These are phyloP conservation scores for Russula griseocarnosa DNA, from an alignment of 768 basidiomycete species.

Conservation along the genomic window DNA sequence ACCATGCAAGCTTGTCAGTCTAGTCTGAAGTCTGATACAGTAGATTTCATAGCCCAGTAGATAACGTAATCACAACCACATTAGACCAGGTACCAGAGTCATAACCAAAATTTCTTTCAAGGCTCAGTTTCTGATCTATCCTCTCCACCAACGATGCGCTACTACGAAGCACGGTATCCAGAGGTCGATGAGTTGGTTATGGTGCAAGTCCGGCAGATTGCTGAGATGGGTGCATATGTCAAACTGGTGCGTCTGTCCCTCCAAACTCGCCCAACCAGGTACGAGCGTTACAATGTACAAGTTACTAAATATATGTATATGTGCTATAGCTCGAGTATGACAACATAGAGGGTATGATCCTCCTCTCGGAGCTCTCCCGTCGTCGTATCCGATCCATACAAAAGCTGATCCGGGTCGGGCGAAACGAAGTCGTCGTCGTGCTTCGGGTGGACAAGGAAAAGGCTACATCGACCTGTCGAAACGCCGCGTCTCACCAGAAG, in stretches of 20 bases:
- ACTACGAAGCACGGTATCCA: slow-evolving; percentile 90
- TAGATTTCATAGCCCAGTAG: too few species aligned
- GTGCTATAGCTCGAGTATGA: slow-evolving; percentile 86
- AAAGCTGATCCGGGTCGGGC: slow-evolving; percentile 93
- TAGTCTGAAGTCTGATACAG: too few species aligned
- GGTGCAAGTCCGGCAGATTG: slow-evolving; percentile 99
- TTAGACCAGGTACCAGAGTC: background rate
- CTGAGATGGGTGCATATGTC: slow-evolving; percentile 99
- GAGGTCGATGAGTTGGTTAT: slow-evolving; percentile 98
- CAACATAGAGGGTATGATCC: slow-evolving; percentile 98
- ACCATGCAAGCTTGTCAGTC: too few species aligned
- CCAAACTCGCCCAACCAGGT: too few species aligned
- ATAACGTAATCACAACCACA: too few species aligned
- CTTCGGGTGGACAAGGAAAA: slow-evolving; percentile 99
- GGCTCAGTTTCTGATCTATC: too few species aligned
- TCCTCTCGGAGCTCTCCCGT: slow-evolving; percentile 95
- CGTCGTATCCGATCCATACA: slow-evolving; percentile 96
- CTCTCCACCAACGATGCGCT: slow-evolving; percentile 57
- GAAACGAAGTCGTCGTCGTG: slow-evolving; percentile 98
- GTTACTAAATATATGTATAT: background rate
- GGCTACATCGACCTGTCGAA: slow-evolving; percentile 98
- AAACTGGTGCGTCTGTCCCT: slow-evolving; percentile 73
- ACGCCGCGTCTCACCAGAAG: slow-evolving; percentile 95
- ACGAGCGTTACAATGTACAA: background rate
- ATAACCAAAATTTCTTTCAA: background rate